A percentile compares a stretch with the other conserved stretches of the same genome.
Conservation (phyloP, 768 basidiomycete genomes). For the Leccinellum rugosiceps region DNA sequence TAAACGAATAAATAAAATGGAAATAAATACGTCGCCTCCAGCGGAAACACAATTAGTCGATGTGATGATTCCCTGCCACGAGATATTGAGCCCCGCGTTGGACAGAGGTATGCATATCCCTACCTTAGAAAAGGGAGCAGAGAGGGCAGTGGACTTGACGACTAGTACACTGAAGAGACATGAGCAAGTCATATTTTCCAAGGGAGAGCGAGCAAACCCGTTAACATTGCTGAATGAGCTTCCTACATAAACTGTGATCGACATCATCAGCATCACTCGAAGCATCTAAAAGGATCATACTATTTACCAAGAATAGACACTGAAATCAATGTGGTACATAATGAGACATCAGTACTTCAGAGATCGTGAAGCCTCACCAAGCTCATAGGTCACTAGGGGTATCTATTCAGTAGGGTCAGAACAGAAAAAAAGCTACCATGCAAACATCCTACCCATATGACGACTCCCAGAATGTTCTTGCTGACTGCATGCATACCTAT, state of each 20-base stretch:
- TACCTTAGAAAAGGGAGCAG: neutral
- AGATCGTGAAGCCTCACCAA: constrained; percentile 1
- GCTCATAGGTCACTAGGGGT: neutral
- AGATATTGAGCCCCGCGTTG: neutral
- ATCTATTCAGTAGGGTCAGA: neutral
- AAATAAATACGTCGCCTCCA: neutral
- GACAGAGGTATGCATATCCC: neutral
- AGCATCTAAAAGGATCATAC: neutral
- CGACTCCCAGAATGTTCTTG: neutral
- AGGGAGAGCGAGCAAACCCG: neutral
- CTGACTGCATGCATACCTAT: neutral
- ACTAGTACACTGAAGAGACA: neutral
- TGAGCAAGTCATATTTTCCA: neutral
- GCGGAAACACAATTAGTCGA: neutral
- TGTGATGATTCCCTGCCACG: neutral
- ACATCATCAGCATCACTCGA: neutral
- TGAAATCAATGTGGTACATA: neutral
- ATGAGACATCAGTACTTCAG: neutral
- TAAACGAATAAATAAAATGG: neutral
- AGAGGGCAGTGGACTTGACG: neutral
- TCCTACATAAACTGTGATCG: neutral
- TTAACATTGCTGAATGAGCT: neutral
- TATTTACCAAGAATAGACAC: neutral
- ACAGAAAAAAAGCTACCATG: neutral
- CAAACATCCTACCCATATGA: neutral